Conservation (phyloP, 306 rosid species). For the Lathyrus oleraceus region DNA sequence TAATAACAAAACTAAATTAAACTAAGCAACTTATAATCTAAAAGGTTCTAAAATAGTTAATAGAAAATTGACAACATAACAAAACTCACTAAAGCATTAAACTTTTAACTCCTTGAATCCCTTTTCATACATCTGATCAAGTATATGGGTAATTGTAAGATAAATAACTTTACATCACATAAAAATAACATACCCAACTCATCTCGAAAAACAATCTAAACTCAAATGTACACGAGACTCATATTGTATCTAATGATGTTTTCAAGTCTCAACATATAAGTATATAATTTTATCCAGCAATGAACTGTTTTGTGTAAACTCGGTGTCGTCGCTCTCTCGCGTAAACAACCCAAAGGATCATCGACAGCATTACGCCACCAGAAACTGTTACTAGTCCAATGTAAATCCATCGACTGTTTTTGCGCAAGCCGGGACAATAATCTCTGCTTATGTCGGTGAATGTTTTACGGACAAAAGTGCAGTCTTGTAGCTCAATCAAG, state of each 20-base stretch:
- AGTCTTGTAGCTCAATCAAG: slow-evolving; percentile 67
- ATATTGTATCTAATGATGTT: slow-evolving; percentile 1
- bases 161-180: slow-evolving; percentile 33
- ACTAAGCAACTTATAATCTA: too few relatives aligned
- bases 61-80: too few relatives aligned
- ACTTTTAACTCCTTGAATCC: slow-evolving; percentile 4
- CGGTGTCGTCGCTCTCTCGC: slow-evolving; percentile 92
- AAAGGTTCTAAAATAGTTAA: too few relatives aligned
- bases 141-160: neutral
- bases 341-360: slow-evolving; percentile 92
- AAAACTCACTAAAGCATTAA: neutral
- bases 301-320: slow-evolving; percentile 56
- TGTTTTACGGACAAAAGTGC: slow-evolving; percentile 65
- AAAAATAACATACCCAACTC: neutral
- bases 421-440: slow-evolving; percentile 70
- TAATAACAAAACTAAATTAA: too few relatives aligned
- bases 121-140: slow-evolving; percentile 9
- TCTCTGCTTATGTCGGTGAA: slow-evolving; percentile 55
- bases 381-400: slow-evolving; percentile 70
- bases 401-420: slow-evolving; percentile 57
- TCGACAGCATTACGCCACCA: slow-evolving; percentile 69
- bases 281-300: slow-evolving; percentile 30
- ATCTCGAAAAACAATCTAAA: neutral
- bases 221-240: slow-evolving; percentile 40
- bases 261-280: slow-evolving; percentile 27